Evolutionary conservation across 805 yeast genomes (phyloP).

Genomic region (Vanderwaltozyma yarrowii): DNA sequence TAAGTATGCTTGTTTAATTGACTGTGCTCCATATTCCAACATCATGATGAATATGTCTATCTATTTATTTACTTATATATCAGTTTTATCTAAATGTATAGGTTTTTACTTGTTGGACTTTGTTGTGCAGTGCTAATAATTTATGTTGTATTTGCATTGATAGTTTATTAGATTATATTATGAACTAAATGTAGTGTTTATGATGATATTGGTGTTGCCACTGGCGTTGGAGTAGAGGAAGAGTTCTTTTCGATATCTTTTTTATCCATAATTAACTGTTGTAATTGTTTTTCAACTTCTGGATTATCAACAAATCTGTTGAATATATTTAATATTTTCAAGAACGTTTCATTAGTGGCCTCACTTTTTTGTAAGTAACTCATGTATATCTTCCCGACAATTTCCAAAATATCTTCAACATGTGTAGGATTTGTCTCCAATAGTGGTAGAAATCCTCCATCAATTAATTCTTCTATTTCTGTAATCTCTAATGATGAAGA

Average conservation of each 20-base stretch:
- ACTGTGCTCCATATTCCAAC: too few species aligned
- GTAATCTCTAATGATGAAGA: conserved; percentile 4
- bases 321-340: conserved; percentile 31
- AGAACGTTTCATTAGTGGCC: conserved; percentile 31
- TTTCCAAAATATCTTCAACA: conserved; percentile 43
- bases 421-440: conserved; percentile 9
- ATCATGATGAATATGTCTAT: too few species aligned
- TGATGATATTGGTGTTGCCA: too few species aligned
- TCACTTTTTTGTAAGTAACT: conserved; percentile 33
- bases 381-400: conserved; percentile 57
- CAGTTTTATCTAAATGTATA: too few species aligned
- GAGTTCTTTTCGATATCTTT: conserved; percentile 22
- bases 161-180: too few species aligned
- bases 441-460: conserved; percentile 60
- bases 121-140: too few species aligned
- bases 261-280: conserved; percentile 30
- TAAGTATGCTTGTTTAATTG: too few species aligned
- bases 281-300: conserved; percentile 30
- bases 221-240: not conserved
- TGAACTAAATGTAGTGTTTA: too few species aligned
- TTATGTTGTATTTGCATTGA: too few species aligned
- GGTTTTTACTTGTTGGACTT: too few species aligned
- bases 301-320: conserved; percentile 33
- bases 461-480: conserved; percentile 42
- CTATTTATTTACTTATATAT: too few species aligned